A percentile compares a stretch with the other conserved stretches of the same genome.
Conservation (phyloP, 805 yeast genomes). For the Kuraishia borneana region DNA sequence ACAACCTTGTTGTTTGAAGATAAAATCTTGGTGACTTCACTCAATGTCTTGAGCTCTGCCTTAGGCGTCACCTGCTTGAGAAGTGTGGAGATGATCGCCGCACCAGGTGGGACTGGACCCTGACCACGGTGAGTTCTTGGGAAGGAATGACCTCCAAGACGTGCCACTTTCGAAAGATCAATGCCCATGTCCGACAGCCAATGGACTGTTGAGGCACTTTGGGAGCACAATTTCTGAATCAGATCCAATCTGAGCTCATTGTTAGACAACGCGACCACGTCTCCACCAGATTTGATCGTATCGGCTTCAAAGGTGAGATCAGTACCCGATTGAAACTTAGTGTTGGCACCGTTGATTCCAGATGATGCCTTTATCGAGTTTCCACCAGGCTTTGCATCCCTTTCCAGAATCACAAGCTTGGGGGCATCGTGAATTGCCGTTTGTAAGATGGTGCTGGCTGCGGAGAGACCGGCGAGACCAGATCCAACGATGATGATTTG, state of each 20-base stretch:
- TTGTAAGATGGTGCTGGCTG: conserved; percentile 35
- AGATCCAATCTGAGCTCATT: conserved; percentile 28
- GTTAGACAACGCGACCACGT: conserved; percentile 33
- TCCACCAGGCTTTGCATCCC: conserved; percentile 51
- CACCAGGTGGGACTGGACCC: conserved; percentile 53
- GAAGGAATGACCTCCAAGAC: conserved; percentile 74
- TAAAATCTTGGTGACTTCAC: conserved; percentile 28
- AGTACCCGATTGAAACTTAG: conserved; percentile 43
- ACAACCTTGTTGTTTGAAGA: conserved; percentile 12
- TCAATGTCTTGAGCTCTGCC: conserved; percentile 17
- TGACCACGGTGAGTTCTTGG: conserved; percentile 77
- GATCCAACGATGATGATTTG: conserved; percentile 53
- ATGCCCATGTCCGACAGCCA: conserved; percentile 63
- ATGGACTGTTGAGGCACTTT: conserved; percentile 55
- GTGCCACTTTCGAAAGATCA: conserved; percentile 57
- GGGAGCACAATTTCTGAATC: conserved; percentile 46
- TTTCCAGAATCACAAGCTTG: conserved; percentile 42
- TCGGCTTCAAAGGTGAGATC: conserved; percentile 49
- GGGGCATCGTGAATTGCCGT: conserved; percentile 36
- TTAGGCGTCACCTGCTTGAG: conserved; percentile 35
- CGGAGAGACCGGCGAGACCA: conserved; percentile 53
- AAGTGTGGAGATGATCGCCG: conserved; percentile 48
- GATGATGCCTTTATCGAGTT: conserved; percentile 59
- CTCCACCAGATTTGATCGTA: conserved; percentile 49
- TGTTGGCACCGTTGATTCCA: conserved; percentile 64